Evolutionary conservation across 2,329 filamentous ascomycete species (phyloP).

Genomic region (Magnaporthiopsis rhizophila): DNA sequence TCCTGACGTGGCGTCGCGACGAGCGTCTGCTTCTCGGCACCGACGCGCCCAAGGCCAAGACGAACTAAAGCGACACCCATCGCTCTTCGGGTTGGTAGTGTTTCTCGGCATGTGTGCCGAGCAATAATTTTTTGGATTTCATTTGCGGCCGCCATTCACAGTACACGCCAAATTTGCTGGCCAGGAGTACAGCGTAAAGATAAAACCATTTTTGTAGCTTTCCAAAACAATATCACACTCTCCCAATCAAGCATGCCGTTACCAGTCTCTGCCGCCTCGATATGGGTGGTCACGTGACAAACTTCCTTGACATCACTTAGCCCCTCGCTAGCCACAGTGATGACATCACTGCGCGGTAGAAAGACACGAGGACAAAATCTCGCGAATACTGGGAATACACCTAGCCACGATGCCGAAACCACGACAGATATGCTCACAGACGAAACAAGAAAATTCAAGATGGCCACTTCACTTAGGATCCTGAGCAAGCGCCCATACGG

Average conservation of each 20-base stretch:
- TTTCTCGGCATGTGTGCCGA: not conserved
- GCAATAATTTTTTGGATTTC: not conserved
- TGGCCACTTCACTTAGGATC: not conserved
- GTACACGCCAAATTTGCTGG: not conserved
- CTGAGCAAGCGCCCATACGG: not conserved
- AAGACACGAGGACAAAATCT: not conserved
- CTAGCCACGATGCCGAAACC: not conserved
- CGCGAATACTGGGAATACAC: not conserved
- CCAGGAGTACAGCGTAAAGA: not conserved
- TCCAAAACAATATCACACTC: not conserved
- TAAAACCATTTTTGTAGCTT: not conserved
- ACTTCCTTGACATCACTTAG: not conserved
- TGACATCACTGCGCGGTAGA: not conserved
- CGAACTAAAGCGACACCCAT: not conserved
- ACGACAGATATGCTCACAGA: not conserved
- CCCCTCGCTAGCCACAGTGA: not conserved
- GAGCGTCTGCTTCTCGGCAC: not conserved
- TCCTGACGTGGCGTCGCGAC: constrained; percentile 5
- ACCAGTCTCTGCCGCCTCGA: not conserved
- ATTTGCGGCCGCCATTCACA: not conserved
- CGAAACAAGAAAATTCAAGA: not conserved
- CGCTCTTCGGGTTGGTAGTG: not conserved
- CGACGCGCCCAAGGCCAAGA: not conserved
- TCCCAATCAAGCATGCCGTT: not conserved
- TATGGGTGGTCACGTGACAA: not conserved